phyloP scores from a whole-genome alignment of 148 eudicot species.

The Silene uniflora region DNA sequence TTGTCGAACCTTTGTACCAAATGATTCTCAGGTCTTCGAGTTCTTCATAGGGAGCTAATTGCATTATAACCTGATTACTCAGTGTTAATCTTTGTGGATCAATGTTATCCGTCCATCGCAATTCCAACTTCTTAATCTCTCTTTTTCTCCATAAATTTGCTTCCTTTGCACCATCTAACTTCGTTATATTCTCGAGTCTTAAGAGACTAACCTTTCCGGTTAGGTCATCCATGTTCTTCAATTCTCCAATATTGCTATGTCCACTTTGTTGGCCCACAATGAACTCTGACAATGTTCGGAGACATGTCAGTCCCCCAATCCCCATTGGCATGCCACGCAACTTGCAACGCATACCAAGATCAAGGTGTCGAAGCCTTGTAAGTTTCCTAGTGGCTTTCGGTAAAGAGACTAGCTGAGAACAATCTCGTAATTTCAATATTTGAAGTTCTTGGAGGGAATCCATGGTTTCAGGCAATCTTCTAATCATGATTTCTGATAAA shows the following conservation, averaged over 20 bases:
- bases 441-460: slow-evolving; percentile 6
- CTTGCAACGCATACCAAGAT: slow-evolving; percentile 6
- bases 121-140: slow-evolving; percentile 11
- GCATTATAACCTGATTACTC: background rate
- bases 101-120: slow-evolving; percentile 14
- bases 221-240: slow-evolving; percentile 10
- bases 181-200: slow-evolving; percentile 18
- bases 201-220: slow-evolving; percentile 13
- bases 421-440: too few species aligned
- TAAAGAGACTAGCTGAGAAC: slow-evolving; percentile 9
- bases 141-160: slow-evolving; percentile 4
- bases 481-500: slow-evolving; percentile 12
- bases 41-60: slow-evolving; percentile 2
- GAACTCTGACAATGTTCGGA: slow-evolving; percentile 21
- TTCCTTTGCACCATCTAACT: slow-evolving; percentile 3
- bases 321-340: slow-evolving; percentile 15
- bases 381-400: slow-evolving; percentile 11
- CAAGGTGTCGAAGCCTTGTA: slow-evolving; percentile 21
- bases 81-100: background rate
- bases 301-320: slow-evolving; percentile 12
- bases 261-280: background rate
- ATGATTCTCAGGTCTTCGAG: slow-evolving; percentile 11
- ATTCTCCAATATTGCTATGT: background rate
- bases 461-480: slow-evolving; percentile 16
- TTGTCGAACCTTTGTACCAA: slow-evolving; percentile 10